Base-by-base conservation (phyloP, 2,329 filamentous ascomycete species). In the Phialophora macrospora region DNA sequence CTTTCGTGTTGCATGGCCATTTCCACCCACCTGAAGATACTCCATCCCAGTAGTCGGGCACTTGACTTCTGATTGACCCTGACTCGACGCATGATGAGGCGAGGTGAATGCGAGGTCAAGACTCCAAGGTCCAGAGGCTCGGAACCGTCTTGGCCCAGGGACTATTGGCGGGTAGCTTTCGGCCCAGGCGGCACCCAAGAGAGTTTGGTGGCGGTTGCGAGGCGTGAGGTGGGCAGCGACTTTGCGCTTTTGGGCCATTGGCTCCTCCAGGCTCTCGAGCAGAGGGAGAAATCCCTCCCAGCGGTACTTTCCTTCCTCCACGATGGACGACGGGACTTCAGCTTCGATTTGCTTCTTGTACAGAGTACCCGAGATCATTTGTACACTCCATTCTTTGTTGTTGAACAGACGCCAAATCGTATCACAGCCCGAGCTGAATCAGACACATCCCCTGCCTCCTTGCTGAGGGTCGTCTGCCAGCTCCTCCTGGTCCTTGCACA, bases 401-500 rank as follows among this genome's bases (percentile, higher is more conserved):
- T 59, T 34, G 56, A 30, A n/a, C 38, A 22, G 11, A 17, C 28
- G 28, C n/a, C 26, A 34, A 12, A 32, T 30, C 28, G n/a, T 17
- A 44, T 7, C 20, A 28, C 20, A 6, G 3, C 20, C 44, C 12
- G 22, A 17, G n/a, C 22, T 26, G 22, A 12, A n/a, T 28, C 44
- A n/a, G 14, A 26, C 32, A 22, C 6, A 26, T 12, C 32, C 30
- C n/a, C 26, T 7, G 17, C 20, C n/a, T 30, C 28, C 38, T 41
- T 34, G 2, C 44, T 38, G 28, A 46, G 41, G 11, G 44, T 4
- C 48, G 14, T 44, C 14, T 64, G 62, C 64, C 55, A 65, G 64
- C 64, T 64, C 56, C 57, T 55, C 62, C 58, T 62, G 62, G 62
- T 58, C 67, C 67, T 67, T 69, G 67, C 67, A 65, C 51, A 48